Base-by-base conservation (phyloP, 2,329 filamentous ascomycete genomes). In the Trichoderma atroviride region DNA sequence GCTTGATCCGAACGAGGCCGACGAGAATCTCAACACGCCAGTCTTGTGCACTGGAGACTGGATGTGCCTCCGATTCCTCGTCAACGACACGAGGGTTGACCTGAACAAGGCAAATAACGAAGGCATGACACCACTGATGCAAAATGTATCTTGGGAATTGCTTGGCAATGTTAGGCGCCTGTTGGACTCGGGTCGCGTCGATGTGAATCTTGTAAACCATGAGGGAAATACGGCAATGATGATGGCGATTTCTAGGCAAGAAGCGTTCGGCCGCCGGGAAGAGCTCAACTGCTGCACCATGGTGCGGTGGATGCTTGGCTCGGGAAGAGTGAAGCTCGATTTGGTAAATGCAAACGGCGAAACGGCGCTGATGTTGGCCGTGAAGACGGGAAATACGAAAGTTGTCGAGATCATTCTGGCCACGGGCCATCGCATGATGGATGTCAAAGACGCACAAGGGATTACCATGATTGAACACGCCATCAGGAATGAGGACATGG, bases 211-310 rank as follows among this genome's bases (percentile, higher is more conserved):
- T n/a, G 4, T 3, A 24, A 4, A 50, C 47, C 10, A 5, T 3
- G 9, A 50, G 9, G 47, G 47, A 24, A 5, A 22, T 3, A 50
- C 47, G 47, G 22, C 47, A 10, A 4, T 50, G 11, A 50, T 22
- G 9, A 11, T 50, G 43, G 43, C 43, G 3, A 35, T 35, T 19
- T 7, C 3, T 19, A 19, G 5, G 10, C 33, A 11, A 13, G 37
- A 43, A 5, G 6, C 16, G 1, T 4, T 16, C 13, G 0, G 2
- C 3, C 3, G 4, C 3, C 0, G 1, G 33, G 10, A 11, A 35
- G 10, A 2, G 3, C 5, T 5, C 4, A 4, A 1, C 33, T 35
- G 9, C 40, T 9, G 40, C 40, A 1, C 1, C 1, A 24, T 53
- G 6, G 50, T 53, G 22, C 22, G 4, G 50, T 5, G 10, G 4